A percentile compares a stretch with the other conserved stretches of the same genome.
These are phyloP conservation scores for Flaveria ramosissima DNA, from an alignment of 129 eudicot species.

Conservation along the genomic window DNA sequence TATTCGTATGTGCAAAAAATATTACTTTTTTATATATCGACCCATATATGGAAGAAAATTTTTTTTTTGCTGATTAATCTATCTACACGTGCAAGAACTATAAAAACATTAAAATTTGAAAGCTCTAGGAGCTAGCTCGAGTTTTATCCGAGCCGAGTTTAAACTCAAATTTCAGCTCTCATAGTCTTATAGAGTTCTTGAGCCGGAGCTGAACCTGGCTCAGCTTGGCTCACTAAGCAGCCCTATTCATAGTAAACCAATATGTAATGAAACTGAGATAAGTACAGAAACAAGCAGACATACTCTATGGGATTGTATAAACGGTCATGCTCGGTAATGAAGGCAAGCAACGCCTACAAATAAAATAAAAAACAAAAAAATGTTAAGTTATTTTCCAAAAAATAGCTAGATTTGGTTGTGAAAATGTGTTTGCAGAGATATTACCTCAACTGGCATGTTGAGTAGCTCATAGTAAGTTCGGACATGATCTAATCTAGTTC, in stretches of 20 bases:
- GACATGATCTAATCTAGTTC: constrained; percentile 74
- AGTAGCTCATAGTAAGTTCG: constrained; percentile 87
- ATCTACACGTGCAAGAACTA: background rate
- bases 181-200: no score
- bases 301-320: constrained; percentile 78
- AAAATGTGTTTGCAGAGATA: background rate
- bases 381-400: background rate
- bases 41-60: background rate
- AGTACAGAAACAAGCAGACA: constrained; percentile 29
- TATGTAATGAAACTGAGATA: constrained; percentile 9
- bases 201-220: background rate
- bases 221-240: background rate
- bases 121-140: background rate
- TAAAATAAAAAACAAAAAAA: background rate
- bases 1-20: background rate
- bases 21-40: background rate
- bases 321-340: constrained; percentile 73
- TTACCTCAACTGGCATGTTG: constrained; percentile 99
- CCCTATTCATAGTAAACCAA: background rate
- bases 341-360: constrained; percentile 93
- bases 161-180: background rate
- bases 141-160: background rate
- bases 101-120: background rate
- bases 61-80: no score
- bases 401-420: background rate